Conservation (phyloP, 2,329 filamentous ascomycete genomes). For the Xylariaceae sp. region DNA sequence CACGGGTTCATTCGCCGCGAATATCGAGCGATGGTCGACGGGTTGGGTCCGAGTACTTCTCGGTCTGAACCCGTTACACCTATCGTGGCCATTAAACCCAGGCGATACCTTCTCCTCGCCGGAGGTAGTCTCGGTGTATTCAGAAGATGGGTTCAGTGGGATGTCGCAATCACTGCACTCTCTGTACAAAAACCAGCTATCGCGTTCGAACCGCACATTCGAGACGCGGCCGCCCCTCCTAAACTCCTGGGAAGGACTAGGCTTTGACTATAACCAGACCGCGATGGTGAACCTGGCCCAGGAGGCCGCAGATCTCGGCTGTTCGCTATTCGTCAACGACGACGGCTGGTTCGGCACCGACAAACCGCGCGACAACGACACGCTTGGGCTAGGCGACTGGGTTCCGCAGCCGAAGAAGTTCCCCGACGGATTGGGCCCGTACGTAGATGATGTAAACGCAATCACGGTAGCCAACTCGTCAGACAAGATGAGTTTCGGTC, state of each 20-base stretch:
- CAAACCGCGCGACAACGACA: conserved; percentile 63
- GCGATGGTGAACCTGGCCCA: conserved; percentile 61
- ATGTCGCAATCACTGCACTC: conserved; percentile 68
- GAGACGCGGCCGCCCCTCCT: conserved; percentile 58
- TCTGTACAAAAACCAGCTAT: conserved; percentile 64
- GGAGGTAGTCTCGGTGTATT: conserved; percentile 68
- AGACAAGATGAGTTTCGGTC: conserved; percentile 61
- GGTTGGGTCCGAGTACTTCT: conserved; percentile 65
- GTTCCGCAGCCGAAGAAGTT: conserved; percentile 62
- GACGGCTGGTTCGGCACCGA: conserved; percentile 72
- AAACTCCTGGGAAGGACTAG: conserved; percentile 70
- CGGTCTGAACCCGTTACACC: conserved; percentile 65
- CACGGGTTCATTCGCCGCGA: conserved; percentile 65
- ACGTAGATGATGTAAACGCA: conserved; percentile 57
- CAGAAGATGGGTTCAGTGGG: conserved; percentile 61
- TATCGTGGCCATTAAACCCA: conserved; percentile 62
- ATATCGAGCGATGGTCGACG: conserved; percentile 67
- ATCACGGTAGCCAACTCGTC: conserved; percentile 55
- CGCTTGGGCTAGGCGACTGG: conserved; percentile 68
- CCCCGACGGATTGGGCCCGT: conserved; percentile 59
- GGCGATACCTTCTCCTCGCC: conserved; percentile 65
- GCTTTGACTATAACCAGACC: conserved; percentile 62
- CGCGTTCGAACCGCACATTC: conserved; percentile 59
- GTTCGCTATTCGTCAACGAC: conserved; percentile 69
- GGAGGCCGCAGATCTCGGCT: conserved; percentile 62